Evolutionary conservation across 192 early-diverging fungal genomes (phyloP), one percentile per base, ranked within the genome.

Genomic region (Linnemannia exigua): DNA sequence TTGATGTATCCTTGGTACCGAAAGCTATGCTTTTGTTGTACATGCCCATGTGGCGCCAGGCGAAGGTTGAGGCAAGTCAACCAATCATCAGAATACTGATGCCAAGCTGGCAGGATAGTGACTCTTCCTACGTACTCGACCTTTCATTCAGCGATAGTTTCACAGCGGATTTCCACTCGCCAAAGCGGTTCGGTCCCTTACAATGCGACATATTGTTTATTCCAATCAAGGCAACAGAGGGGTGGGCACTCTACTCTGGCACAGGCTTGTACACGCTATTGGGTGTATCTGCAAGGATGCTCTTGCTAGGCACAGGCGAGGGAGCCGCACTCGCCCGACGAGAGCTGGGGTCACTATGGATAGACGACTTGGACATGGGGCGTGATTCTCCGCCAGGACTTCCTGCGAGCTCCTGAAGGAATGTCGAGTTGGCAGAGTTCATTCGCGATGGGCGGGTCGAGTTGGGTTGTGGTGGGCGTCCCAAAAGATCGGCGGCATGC

Each of bases 401-500:
- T 22, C 72, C 58, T 36, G 76, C 50, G 52, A 85, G 69, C 22
- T 76, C 80, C 38, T 76, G 80, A 35, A 81, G n/a, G 41, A 70
- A 67, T 25, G 74, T 63, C 31, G 80, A 76, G 35, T 51, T 78
- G 19, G 31, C 16, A 5, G 72, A 74, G 33, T 67, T 54, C 48
- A 74, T 78, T 8, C 52, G 58, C 22, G 76, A 84, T 22, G 82
- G 77, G 16, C 77, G 67, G 28, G 77, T 78, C 19, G 77, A 79
- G 14, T 69, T 79, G n/a, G 77, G 7, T 28, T 63, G 74, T 35
- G 71, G 76, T 35, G 77, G 70, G n/a, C 77, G 77, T 14, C 77
- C 77, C 52, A 85, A 51, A 9, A 79, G 74, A 31, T 85, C 83
- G 69, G 83, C 72, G 1, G 83, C 68, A 22, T 93, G 92, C 66